These are phyloP conservation scores for Penicillium robsamsonii DNA, from an alignment of 495 filamentous ascomycete genomes.

Conservation along the genomic window DNA sequence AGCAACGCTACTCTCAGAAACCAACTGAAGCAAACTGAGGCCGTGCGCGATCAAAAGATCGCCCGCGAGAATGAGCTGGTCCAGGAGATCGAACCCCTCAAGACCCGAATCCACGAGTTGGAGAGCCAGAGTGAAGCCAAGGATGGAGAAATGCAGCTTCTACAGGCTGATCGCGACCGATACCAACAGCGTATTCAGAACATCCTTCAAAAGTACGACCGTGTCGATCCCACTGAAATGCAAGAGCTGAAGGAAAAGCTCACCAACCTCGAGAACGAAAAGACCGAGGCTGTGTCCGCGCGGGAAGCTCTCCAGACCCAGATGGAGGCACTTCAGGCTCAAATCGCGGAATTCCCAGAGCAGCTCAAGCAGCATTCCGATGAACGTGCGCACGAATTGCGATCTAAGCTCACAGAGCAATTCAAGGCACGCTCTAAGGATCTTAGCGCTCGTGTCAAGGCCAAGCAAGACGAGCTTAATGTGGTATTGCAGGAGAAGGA, in stretches of 20 bases:
- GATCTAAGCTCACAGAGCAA: conserved; percentile 56
- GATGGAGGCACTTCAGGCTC: conserved; percentile 45
- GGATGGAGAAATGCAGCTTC: conserved; percentile 79
- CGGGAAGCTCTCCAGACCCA: conserved; percentile 58
- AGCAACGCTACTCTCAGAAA: conserved; percentile 84
- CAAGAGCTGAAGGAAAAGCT: conserved; percentile 76
- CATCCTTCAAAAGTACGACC: conserved; percentile 92
- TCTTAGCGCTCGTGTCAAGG: conserved; percentile 48
- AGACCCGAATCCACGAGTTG: conserved; percentile 72
- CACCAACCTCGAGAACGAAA: conserved; percentile 64
- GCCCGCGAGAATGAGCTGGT: conserved; percentile 70
- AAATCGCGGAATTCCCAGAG: conserved; percentile 51
- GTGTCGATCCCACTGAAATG: conserved; percentile 87
- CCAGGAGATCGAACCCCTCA: conserved; percentile 75
- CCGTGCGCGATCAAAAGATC: conserved; percentile 69
- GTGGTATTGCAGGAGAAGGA: conserved; percentile 50
- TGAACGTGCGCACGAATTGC: conserved; percentile 46
- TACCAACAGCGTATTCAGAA: conserved; percentile 93
- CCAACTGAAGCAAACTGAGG: conserved; percentile 75
- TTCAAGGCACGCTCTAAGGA: conserved; percentile 59
- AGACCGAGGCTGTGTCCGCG: conserved; percentile 59
- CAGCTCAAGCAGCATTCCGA: conserved; percentile 49
- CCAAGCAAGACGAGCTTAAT: conserved; percentile 47
- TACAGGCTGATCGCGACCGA: conserved; percentile 82
- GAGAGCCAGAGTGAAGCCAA: conserved; percentile 75